Percentiles rank a stretch among this genome's conserved stretches.
phyloP scores from a whole-genome alignment of 768 basidiomycete genomes.

The Psilocybe azurescens region DNA sequence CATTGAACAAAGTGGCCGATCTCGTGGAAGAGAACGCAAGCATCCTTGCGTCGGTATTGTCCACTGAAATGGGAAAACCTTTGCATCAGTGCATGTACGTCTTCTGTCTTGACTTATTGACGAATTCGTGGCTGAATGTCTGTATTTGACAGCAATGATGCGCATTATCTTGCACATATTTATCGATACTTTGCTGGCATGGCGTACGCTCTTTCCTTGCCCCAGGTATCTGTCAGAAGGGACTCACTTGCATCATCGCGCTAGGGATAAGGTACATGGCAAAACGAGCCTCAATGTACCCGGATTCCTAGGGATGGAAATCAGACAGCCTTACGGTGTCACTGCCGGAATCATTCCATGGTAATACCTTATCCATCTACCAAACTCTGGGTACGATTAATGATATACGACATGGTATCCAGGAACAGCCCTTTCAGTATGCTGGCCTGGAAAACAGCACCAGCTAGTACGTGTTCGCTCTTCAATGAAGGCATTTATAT shows the following conservation, averaged over 20 bases:
- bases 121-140: too few relatives aligned
- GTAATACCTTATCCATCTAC: background rate
- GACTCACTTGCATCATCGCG: background rate
- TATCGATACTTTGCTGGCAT: background rate
- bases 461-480: constrained; percentile 2
- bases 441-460: constrained; percentile 6
- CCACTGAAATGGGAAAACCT: constrained; percentile 57
- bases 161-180: constrained; percentile 17
- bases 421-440: constrained; percentile 7
- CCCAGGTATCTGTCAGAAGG: background rate
- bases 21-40: constrained; percentile 32
- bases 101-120: background rate
- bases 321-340: constrained; percentile 10
- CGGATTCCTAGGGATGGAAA: constrained; percentile 8
- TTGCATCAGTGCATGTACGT: background rate
- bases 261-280: constrained; percentile 5
- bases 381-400: too few relatives aligned
- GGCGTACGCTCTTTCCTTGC: background rate
- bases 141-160: constrained; percentile 9
- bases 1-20: constrained; percentile 38
- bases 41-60: constrained; percentile 35
- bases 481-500: background rate
- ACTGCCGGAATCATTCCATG: constrained; percentile 12
- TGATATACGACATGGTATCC: too few relatives aligned
- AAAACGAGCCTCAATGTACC: constrained; percentile 9